These are phyloP conservation scores for Diplosphaera chodatii DNA, from an alignment of 139 green algal species.

Conservation along the genomic window DNA sequence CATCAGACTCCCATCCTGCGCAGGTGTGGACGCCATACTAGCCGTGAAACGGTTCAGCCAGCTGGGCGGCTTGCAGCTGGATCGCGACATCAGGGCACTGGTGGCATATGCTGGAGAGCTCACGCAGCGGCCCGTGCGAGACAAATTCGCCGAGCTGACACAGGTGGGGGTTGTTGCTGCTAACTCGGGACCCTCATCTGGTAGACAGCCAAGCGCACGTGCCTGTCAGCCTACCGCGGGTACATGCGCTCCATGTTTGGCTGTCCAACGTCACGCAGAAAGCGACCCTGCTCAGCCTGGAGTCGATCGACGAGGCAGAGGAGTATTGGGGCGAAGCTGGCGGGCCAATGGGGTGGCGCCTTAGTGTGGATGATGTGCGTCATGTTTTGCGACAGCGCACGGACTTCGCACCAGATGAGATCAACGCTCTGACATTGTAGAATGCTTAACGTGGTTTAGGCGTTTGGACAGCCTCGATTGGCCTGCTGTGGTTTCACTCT, in stretches of 20 bases:
- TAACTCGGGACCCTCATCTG: too few relatives aligned
- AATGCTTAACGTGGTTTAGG: too few relatives aligned
- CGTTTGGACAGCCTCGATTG: too few relatives aligned
- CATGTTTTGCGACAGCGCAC: conserved; percentile 56
- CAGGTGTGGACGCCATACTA: conserved; percentile 73
- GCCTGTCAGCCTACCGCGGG: too few relatives aligned
- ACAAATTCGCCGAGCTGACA: conserved; percentile 85
- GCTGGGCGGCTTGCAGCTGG: conserved; percentile 89
- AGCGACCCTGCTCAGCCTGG: conserved; percentile 80
- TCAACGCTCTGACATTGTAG: conserved; percentile 51
- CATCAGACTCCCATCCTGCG: too few relatives aligned
- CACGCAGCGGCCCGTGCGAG: conserved; percentile 70
- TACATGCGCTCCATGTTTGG: too few relatives aligned
- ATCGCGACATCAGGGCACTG: conserved; percentile 73
- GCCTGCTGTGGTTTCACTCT: too few relatives aligned
- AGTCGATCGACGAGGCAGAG: conserved; percentile 72
- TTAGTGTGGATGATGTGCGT: conserved; percentile 69
- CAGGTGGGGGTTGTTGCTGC: too few relatives aligned
- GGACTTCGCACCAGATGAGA: conserved; percentile 65
- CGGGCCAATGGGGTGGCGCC: conserved; percentile 72
- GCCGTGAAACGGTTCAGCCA: conserved; percentile 86
- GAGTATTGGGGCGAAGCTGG: conserved; percentile 75
- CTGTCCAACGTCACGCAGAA: too few relatives aligned
- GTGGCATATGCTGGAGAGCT: conserved; percentile 61
- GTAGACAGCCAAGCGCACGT: too few relatives aligned